A percentile compares a stretch with the other conserved stretches of the same genome.
These are phyloP conservation scores for Albophoma yamanashiensis DNA, from an alignment of 2,329 filamentous ascomycete species.

Conservation along the genomic window DNA sequence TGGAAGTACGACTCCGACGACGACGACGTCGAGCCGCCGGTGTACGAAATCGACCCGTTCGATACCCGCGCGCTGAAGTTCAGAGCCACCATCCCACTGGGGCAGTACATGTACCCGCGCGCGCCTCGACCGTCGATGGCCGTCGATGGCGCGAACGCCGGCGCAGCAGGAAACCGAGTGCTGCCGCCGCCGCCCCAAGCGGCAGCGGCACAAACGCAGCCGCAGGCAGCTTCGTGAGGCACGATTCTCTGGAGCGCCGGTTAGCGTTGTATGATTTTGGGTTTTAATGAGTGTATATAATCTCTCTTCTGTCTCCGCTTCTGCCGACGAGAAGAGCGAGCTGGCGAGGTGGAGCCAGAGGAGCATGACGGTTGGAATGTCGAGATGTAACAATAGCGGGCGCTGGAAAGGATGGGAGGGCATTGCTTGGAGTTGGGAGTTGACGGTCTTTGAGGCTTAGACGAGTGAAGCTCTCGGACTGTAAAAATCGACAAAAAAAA, in stretches of 20 bases:
- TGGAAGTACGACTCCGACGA: constrained; percentile 87
- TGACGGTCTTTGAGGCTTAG: constrained; percentile 13
- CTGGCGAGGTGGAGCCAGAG: not conserved
- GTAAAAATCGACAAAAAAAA: constrained; percentile 6
- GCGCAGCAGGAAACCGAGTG: constrained; percentile 11
- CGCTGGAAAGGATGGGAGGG: constrained; percentile 9
- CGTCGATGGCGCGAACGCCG: constrained; percentile 14
- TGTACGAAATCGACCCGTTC: constrained; percentile 67
- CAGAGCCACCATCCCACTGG: constrained; percentile 45
- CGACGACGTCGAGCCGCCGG: constrained; percentile 67
- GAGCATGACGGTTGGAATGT: constrained; percentile 1
- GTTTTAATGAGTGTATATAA: constrained; percentile 6
- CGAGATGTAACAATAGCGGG: constrained; percentile 5
- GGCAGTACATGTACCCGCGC: constrained; percentile 28
- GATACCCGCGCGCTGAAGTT: constrained; percentile 50
- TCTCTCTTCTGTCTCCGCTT: constrained; percentile 4
- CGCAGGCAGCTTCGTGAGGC: constrained; percentile 15
- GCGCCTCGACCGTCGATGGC: constrained; percentile 21
- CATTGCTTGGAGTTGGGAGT: constrained; percentile 28
- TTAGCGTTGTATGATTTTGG: constrained; percentile 10
- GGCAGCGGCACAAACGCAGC: constrained; percentile 8
- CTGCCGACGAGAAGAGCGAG: constrained; percentile 1
- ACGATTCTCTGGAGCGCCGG: not conserved
- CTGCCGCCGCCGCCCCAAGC: constrained; percentile 12
- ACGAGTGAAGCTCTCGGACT: constrained; percentile 10